Percentiles rank a stretch among this genome's conserved stretches.
Conservation (phyloP, 2,329 filamentous ascomycete species). For the Endoconidiophora laricicola region DNA sequence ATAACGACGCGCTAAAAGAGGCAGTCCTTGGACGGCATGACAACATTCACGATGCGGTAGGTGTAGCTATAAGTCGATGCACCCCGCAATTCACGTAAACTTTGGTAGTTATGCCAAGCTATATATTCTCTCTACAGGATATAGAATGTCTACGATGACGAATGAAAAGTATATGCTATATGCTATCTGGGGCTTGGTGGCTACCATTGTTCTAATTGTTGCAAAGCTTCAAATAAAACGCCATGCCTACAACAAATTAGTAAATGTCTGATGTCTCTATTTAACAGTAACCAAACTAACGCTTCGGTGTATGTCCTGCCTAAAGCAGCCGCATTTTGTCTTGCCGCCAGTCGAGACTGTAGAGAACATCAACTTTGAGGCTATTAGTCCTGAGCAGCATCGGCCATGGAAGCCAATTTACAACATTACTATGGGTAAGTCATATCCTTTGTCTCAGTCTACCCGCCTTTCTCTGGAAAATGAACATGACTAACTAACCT, state of each 20-base stretch:
- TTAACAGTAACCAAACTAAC: background rate
- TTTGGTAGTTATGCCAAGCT: no score
- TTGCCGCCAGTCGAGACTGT: conserved; percentile 15
- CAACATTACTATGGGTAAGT: conserved; percentile 36
- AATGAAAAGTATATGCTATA: background rate
- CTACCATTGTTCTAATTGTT: background rate
- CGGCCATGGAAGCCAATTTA: conserved; percentile 36
- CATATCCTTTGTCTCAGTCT: background rate
- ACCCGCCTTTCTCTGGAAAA: background rate
- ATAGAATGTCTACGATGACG: no score
- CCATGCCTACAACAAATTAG: background rate
- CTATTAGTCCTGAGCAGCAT: conserved; percentile 23
- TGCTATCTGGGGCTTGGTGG: conserved; percentile 2
- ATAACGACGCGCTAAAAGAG: no score
- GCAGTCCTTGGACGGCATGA: no score
- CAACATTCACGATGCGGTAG: no score
- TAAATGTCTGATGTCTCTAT: background rate
- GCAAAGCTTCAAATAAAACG: background rate
- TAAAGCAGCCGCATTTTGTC: background rate
- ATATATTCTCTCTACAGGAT: no score
- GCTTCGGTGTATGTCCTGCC: background rate
- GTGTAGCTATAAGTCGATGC: no score
- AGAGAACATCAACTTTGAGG: conserved; percentile 24
- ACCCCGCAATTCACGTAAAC: no score
- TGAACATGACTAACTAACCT: background rate